These are phyloP conservation scores for Pueraria montana DNA, from an alignment of 306 rosid genomes.

Conservation along the genomic window DNA sequence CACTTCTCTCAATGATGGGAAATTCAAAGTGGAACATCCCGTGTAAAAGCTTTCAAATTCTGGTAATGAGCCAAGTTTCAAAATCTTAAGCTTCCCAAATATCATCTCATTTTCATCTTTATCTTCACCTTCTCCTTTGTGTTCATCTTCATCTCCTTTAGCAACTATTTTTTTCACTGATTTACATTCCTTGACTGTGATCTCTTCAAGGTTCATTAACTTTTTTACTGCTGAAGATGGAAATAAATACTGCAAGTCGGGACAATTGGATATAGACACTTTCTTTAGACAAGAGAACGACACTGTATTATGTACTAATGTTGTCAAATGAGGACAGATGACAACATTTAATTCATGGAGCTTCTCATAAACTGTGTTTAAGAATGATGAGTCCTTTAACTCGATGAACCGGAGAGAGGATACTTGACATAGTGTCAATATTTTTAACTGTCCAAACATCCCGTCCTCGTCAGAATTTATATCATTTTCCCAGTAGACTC, in stretches of 20 bases:
- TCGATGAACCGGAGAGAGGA: neutral
- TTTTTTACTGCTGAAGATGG: slow-evolving; percentile 19
- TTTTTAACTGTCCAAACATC: neutral
- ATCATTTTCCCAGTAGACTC: neutral
- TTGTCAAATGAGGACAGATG: neutral
- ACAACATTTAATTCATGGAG: neutral
- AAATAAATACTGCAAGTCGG: slow-evolving; percentile 23
- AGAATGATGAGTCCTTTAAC: neutral
- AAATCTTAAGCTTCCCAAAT: neutral
- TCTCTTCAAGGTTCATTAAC: neutral
- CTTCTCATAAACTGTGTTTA: neutral
- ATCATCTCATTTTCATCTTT: neutral
- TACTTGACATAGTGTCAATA: neutral
- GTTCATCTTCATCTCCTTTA: too few species aligned
- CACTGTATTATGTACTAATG: neutral
- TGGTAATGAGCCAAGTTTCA: neutral
- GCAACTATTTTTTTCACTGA: neutral
- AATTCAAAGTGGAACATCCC: slow-evolving; percentile 25
- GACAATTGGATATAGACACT: neutral
- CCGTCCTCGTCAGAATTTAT: neutral
- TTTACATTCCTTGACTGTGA: neutral
- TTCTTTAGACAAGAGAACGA: neutral
- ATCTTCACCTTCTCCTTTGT: too few species aligned
- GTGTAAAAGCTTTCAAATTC: slow-evolving; percentile 39
- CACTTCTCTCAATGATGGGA: slow-evolving; percentile 17